Conservation (phyloP, 1,139 yeast genomes). For the Sugiyamaella pinicola region DNA sequence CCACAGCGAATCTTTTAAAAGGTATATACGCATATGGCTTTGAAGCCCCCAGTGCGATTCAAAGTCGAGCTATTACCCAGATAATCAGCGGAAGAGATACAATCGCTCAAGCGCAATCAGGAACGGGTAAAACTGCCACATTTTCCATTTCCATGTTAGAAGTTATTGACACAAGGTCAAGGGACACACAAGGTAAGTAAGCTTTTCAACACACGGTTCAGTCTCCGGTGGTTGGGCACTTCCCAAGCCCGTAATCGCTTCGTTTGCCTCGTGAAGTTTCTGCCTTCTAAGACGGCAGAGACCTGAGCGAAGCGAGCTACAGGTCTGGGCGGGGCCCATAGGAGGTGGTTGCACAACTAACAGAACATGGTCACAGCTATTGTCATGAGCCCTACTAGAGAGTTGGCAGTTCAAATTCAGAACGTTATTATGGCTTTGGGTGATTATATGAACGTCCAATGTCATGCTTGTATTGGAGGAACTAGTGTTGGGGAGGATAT, state of each 20-base stretch:
- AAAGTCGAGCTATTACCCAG: constrained; percentile 90
- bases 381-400: constrained; percentile 94
- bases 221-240: too few species aligned
- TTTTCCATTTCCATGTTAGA: constrained; percentile 90
- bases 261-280: too few species aligned
- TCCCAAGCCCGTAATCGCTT: too few species aligned
- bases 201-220: background rate
- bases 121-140: constrained; percentile 98
- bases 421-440: constrained; percentile 84
- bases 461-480: constrained; percentile 95
- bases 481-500: constrained; percentile 80
- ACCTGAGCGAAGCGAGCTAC: too few species aligned
- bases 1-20: constrained; percentile 54
- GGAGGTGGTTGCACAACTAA: background rate
- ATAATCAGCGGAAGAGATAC: constrained; percentile 89
- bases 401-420: constrained; percentile 86
- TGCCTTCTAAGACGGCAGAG: too few species aligned
- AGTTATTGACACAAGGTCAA: constrained; percentile 65
- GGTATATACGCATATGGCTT: constrained; percentile 93
- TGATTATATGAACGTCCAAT: constrained; percentile 74
- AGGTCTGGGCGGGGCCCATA: constrained; percentile 7
- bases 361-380: constrained; percentile 51
- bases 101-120: constrained; percentile 97
- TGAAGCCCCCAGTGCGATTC: constrained; percentile 93
- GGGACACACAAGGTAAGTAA: constrained; percentile 45